Conservation (phyloP, 2,329 filamentous ascomycete genomes). For the Neonectria hederae region DNA sequence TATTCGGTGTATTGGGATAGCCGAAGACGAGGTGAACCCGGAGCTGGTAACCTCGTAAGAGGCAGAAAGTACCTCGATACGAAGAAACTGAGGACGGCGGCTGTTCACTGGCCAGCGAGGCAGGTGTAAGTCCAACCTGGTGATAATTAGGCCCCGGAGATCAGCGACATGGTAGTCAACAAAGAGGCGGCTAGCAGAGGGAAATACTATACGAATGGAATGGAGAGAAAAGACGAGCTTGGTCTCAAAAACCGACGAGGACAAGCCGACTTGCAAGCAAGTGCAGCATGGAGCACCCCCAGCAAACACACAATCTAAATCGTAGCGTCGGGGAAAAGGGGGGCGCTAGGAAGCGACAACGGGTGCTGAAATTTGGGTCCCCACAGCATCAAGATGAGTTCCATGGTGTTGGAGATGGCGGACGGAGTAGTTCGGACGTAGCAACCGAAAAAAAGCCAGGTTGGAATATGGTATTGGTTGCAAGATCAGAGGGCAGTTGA, state of each 20-base stretch:
- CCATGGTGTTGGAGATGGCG: constrained; percentile 7
- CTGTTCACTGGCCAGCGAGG: background rate
- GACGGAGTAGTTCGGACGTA: background rate
- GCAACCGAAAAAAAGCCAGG: too few species aligned
- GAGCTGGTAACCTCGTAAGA: background rate
- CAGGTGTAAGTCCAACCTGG: background rate
- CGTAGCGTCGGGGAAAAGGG: constrained; percentile 37
- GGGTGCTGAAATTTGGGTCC: constrained; percentile 39
- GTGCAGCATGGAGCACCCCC: constrained; percentile 30
- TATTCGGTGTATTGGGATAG: background rate
- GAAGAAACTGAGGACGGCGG: background rate
- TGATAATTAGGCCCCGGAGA: constrained; percentile 14
- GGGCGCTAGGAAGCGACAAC: constrained; percentile 31
- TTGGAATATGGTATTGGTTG: background rate
- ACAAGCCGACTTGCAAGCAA: constrained; percentile 2
- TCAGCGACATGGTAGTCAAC: constrained; percentile 16
- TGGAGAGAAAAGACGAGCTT: constrained; percentile 11
- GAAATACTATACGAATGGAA: constrained; percentile 12
- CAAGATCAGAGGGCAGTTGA: constrained; percentile 9
- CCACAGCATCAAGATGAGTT: constrained; percentile 41
- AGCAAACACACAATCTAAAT: constrained; percentile 31
- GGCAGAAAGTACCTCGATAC: too few species aligned
- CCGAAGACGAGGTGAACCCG: background rate
- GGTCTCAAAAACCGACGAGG: too few species aligned
- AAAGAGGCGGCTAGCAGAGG: constrained; percentile 12